A percentile compares a stretch with the other conserved stretches of the same genome.
Conservation (phyloP, 352 stramenopile genomes). For the Globisporangium lucens region DNA sequence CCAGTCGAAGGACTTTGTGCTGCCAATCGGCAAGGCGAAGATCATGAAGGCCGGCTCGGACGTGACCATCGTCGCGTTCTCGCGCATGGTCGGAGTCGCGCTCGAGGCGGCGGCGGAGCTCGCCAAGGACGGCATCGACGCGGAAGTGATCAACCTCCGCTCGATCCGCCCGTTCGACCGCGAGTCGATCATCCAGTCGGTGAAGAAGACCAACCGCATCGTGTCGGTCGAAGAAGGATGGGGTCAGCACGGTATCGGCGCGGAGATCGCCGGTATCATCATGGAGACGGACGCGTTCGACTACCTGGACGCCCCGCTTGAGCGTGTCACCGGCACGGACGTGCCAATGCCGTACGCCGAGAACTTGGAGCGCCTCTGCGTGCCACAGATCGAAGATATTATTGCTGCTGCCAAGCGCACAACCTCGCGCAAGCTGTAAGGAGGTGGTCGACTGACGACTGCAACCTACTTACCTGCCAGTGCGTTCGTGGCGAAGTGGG, state of each 20-base stretch:
- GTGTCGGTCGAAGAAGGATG: constrained; percentile 97
- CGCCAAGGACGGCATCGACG: constrained; percentile 93
- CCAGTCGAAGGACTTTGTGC: constrained; percentile 96
- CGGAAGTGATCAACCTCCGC: constrained; percentile 94
- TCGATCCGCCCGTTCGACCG: constrained; percentile 97
- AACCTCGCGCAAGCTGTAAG: constrained; percentile 68
- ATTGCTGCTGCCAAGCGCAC: constrained; percentile 91
- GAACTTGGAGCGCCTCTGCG: constrained; percentile 93
- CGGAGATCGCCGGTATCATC: constrained; percentile 97
- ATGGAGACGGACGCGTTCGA: constrained; percentile 99
- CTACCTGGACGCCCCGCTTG: constrained; percentile 97
- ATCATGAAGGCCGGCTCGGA: constrained; percentile 96
- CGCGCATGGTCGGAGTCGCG: constrained; percentile 94
- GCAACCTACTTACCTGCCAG: neutral
- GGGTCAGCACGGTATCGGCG: constrained; percentile 96
- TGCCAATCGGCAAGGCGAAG: constrained; percentile 99
- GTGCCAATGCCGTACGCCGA: constrained; percentile 98
- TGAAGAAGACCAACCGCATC: constrained; percentile 98
- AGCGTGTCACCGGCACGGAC: constrained; percentile 97
- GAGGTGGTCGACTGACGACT: neutral
- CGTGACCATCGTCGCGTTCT: constrained; percentile 98
- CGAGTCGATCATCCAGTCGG: constrained; percentile 95
- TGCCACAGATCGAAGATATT: constrained; percentile 96
- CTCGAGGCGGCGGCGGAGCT: constrained; percentile 95
- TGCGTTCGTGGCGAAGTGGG: neutral